Percentiles rank a stretch among this genome's conserved stretches.
Evolutionary conservation across 768 basidiomycete genomes (phyloP).

Genomic region (Mycena metata): DNA sequence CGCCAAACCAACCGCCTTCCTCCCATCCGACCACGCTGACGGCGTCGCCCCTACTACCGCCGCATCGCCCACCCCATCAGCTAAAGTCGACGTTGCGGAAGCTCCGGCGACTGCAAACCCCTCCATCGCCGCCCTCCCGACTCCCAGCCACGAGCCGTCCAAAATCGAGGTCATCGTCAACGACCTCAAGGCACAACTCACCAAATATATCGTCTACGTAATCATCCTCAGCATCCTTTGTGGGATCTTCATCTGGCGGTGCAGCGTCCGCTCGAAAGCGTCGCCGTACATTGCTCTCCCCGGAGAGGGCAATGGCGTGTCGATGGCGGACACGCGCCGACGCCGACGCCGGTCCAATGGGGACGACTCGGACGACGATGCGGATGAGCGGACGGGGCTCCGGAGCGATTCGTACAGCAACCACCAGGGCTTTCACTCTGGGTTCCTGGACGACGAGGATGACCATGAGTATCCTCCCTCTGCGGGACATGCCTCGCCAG

Average conservation of each 20-base stretch:
- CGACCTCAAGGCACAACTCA: conserved; percentile 17
- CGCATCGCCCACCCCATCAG: conserved; percentile 44
- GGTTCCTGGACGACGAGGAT: conserved; percentile 75
- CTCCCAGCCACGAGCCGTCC: conserved; percentile 24
- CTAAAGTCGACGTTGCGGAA: conserved; percentile 12
- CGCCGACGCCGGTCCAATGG: conserved; percentile 45
- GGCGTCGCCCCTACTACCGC: conserved; percentile 72
- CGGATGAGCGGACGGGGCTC: conserved; percentile 79
- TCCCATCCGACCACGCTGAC: conserved; percentile 84
- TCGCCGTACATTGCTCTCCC: conserved; percentile 71
- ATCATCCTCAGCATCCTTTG: conserved; percentile 76
- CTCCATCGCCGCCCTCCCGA: conserved; percentile 1
- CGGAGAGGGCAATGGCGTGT: conserved; percentile 59
- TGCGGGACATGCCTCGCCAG: conserved; percentile 27
- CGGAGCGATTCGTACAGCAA: conserved; percentile 49
- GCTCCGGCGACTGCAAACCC: not conserved
- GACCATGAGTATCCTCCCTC: conserved; percentile 37
- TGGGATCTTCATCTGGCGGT: conserved; percentile 84
- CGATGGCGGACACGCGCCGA: conserved; percentile 67
- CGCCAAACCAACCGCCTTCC: conserved; percentile 86
- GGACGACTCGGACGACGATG: conserved; percentile 85
- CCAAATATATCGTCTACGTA: conserved; percentile 58
- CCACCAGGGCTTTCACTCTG: conserved; percentile 35
- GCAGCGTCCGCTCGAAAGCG: conserved; percentile 56
- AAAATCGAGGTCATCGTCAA: conserved; percentile 24